Percentiles rank a stretch among this genome's conserved stretches.
These are phyloP conservation scores for Claviceps maximensis DNA, from an alignment of 2,329 filamentous ascomycete genomes.

Conservation along the genomic window DNA sequence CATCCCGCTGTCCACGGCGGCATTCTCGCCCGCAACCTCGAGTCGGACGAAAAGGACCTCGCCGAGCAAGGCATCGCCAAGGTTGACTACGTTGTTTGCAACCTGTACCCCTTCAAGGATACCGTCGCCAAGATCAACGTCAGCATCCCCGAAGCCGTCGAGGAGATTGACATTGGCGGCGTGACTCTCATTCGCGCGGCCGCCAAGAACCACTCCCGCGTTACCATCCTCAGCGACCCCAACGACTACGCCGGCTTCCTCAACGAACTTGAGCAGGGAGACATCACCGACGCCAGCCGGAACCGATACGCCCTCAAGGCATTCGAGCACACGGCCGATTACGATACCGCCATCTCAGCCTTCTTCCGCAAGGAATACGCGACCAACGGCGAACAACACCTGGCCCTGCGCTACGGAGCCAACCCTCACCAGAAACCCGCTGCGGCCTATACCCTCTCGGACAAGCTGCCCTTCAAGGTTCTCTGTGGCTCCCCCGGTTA, in stretches of 20 bases:
- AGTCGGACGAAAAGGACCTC: constrained; percentile 92
- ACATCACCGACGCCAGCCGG: constrained; percentile 72
- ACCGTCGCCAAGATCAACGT: constrained; percentile 95
- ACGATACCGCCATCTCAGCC: constrained; percentile 84
- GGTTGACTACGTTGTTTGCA: constrained; percentile 94
- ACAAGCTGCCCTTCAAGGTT: constrained; percentile 84
- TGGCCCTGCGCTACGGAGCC: constrained; percentile 82
- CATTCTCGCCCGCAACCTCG: constrained; percentile 87
- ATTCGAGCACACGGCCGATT: constrained; percentile 95
- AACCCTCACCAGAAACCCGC: constrained; percentile 99
- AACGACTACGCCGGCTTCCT: constrained; percentile 90
- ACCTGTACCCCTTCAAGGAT: constrained; percentile 98
- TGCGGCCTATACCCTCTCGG: constrained; percentile 62
- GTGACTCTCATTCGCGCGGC: constrained; percentile 93
- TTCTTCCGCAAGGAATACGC: constrained; percentile 99
- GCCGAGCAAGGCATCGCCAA: constrained; percentile 90
- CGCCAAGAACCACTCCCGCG: constrained; percentile 92
- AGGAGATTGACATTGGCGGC: constrained; percentile 97
- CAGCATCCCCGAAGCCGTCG: constrained; percentile 89
- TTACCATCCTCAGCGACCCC: constrained; percentile 92
- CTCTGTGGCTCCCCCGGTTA: constrained; percentile 83
- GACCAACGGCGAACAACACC: constrained; percentile 66
- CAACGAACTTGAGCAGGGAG: constrained; percentile 74
- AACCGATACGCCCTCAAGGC: constrained; percentile 92
- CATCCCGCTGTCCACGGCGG: constrained; percentile 85